phyloP scores from a whole-genome alignment of 2,329 filamentous ascomycete genomes.

The Colletotrichum endophyticum region DNA sequence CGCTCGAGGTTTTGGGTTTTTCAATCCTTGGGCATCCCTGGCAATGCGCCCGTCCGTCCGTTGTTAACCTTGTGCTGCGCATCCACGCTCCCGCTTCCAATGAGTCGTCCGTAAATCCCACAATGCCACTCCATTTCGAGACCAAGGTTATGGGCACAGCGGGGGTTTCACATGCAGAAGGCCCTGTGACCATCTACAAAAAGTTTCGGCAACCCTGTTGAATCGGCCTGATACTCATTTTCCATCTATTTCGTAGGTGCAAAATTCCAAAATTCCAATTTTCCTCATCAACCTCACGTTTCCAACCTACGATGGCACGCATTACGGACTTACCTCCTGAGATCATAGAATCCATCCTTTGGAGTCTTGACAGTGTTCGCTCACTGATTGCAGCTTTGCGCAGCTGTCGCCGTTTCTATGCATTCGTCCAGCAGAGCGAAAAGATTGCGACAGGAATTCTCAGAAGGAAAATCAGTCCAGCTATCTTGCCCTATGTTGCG shows the following conservation, averaged over 20 bases:
- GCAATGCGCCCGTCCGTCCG: neutral
- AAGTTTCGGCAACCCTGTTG: neutral
- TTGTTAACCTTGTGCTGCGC: too few species aligned
- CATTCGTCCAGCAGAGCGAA: neutral
- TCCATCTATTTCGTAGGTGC: too few species aligned
- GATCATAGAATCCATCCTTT: neutral
- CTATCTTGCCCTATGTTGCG: fast-evolving
- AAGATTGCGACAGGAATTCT: fast-evolving
- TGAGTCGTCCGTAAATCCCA: neutral
- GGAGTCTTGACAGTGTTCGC: neutral
- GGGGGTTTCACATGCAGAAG: neutral
- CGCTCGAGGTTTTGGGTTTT: neutral
- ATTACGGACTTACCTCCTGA: neutral
- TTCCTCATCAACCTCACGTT: neutral
- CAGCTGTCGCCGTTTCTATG: neutral
- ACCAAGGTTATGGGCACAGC: neutral
- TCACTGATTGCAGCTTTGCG: neutral
- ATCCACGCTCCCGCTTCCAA: neutral
- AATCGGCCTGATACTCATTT: too few species aligned
- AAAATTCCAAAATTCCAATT: too few species aligned
- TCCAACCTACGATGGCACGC: fast-evolving
- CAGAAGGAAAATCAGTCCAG: neutral
- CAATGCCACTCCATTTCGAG: neutral
- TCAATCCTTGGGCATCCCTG: neutral
- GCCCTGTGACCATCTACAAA: neutral